Evolutionary conservation across 495 filamentous ascomycete species (phyloP).

Genomic region (Xylaria longipes): DNA sequence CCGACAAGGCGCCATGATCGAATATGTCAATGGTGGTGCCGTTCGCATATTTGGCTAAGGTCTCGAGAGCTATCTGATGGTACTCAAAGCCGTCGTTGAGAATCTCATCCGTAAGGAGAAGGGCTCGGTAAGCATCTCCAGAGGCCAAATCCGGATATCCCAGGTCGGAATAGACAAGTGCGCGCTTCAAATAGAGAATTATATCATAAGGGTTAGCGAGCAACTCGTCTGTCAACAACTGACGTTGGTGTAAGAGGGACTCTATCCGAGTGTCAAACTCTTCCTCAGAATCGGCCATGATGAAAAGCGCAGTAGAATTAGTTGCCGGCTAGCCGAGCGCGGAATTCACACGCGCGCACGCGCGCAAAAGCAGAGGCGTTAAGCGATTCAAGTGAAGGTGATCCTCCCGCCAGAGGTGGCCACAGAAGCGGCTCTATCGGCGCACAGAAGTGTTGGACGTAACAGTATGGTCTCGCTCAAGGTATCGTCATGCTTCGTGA

Average conservation of each 20-base stretch:
- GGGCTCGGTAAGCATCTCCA: slow-evolving; percentile 87
- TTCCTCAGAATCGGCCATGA: slow-evolving; percentile 51
- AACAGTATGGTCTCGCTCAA: background rate
- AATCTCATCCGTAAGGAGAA: slow-evolving; percentile 84
- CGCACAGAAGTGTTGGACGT: background rate
- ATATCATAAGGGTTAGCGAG: slow-evolving; percentile 73
- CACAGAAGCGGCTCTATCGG: slow-evolving; percentile 2
- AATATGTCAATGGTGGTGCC: slow-evolving; percentile 46
- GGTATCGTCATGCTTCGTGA: background rate
- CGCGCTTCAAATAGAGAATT: slow-evolving; percentile 75
- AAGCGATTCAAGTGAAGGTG: background rate
- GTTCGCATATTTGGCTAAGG: slow-evolving; percentile 42
- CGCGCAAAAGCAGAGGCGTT: slow-evolving; percentile 1
- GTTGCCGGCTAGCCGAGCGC: slow-evolving; percentile 1
- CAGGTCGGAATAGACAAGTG: slow-evolving; percentile 71
- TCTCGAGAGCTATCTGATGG: slow-evolving; percentile 60
- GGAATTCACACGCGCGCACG: slow-evolving; percentile 17
- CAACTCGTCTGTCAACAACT: slow-evolving; percentile 56
- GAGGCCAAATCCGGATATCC: slow-evolving; percentile 89
- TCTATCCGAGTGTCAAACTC: slow-evolving; percentile 45
- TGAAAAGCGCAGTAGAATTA: background rate
- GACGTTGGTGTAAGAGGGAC: slow-evolving; percentile 52
- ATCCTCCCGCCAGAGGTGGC: background rate
- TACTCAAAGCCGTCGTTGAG: slow-evolving; percentile 72
- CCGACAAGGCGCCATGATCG: slow-evolving; percentile 49